Percentiles rank a stretch among this genome's conserved stretches.
Evolutionary conservation across 2,329 filamentous ascomycete species (phyloP).

Genomic region (Zalaria sp.): DNA sequence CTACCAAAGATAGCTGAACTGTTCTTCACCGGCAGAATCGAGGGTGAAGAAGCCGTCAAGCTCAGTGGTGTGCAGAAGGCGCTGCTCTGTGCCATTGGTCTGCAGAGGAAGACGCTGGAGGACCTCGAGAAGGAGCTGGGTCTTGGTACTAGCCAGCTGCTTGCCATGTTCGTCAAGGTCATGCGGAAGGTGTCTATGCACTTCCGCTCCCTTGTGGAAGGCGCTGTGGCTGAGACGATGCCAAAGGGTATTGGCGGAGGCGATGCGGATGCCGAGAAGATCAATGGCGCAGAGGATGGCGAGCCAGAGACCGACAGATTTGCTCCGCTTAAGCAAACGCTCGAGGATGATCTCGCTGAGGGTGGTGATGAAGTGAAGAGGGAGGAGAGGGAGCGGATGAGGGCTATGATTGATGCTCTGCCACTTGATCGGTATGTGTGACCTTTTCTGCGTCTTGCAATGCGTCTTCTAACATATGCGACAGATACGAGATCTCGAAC

Average conservation of each 20-base stretch:
- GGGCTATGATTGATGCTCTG: conserved; percentile 77
- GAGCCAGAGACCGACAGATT: conserved; percentile 40
- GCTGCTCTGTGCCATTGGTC: conserved; percentile 76
- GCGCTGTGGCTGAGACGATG: conserved; percentile 40
- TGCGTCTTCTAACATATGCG: background rate
- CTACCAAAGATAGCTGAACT: conserved; percentile 68
- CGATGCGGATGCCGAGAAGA: conserved; percentile 42
- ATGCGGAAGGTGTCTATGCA: conserved; percentile 72
- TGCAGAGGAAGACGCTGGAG: conserved; percentile 82
- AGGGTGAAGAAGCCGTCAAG: conserved; percentile 37
- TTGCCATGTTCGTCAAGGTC: conserved; percentile 97
- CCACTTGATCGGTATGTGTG: conserved; percentile 67
- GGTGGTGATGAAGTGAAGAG: conserved; percentile 63
- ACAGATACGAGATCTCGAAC: conserved; percentile 31
- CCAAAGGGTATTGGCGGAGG: conserved; percentile 36
- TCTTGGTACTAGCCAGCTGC: conserved; percentile 60
- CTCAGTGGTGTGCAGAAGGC: conserved; percentile 73
- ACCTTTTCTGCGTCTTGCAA: background rate
- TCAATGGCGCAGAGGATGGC: conserved; percentile 52
- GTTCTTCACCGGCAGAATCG: conserved; percentile 70
- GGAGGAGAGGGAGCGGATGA: conserved; percentile 64
- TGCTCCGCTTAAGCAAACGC: conserved; percentile 52
- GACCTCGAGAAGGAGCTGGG: conserved; percentile 64
- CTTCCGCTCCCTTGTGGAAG: conserved; percentile 62
- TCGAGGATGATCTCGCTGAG: conserved; percentile 75